These are phyloP conservation scores for Globisporangium spinosum DNA, from an alignment of 352 stramenopile species.

Conservation along the genomic window DNA sequence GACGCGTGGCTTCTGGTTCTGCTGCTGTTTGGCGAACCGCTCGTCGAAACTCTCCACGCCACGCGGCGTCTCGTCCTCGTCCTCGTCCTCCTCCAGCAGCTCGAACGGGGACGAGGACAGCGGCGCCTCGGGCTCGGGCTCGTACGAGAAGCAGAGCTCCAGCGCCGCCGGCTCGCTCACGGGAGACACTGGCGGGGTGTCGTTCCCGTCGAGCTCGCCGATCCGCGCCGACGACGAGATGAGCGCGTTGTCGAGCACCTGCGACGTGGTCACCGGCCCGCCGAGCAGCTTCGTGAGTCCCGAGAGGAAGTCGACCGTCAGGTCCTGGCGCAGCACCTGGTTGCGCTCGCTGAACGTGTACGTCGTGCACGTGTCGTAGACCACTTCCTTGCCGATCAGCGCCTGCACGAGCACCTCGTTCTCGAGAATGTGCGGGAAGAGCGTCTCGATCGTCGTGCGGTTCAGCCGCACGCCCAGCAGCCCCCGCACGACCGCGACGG, in stretches of 20 bases:
- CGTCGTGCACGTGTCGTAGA: slow-evolving; percentile 50
- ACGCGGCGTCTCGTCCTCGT: neutral
- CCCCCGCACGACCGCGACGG: slow-evolving; percentile 47
- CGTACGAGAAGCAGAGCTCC: neutral
- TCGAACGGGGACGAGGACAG: slow-evolving; percentile 10
- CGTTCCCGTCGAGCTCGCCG: slow-evolving; percentile 10
- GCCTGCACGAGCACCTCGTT: slow-evolving; percentile 55
- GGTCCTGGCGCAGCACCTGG: slow-evolving; percentile 52
- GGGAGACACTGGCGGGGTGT: neutral
- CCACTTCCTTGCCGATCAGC: slow-evolving; percentile 46
- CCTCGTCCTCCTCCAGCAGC: slow-evolving; percentile 14
- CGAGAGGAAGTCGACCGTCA: slow-evolving; percentile 53
- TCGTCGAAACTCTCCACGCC: neutral
- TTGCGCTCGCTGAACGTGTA: slow-evolving; percentile 51
- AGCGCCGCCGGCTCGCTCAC: neutral
- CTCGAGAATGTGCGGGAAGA: slow-evolving; percentile 59
- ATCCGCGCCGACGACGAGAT: slow-evolving; percentile 29
- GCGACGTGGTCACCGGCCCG: slow-evolving; percentile 25
- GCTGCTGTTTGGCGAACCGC: neutral
- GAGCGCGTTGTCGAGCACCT: slow-evolving; percentile 31
- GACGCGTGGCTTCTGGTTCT: neutral
- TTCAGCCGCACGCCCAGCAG: slow-evolving; percentile 43
- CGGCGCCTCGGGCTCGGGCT: slow-evolving; percentile 6
- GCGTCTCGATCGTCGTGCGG: slow-evolving; percentile 50
- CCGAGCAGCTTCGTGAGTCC: slow-evolving; percentile 37